These are phyloP conservation scores for Hypoxylon sp. DNA, from an alignment of 2,329 filamentous ascomycete genomes.

Conservation along the genomic window DNA sequence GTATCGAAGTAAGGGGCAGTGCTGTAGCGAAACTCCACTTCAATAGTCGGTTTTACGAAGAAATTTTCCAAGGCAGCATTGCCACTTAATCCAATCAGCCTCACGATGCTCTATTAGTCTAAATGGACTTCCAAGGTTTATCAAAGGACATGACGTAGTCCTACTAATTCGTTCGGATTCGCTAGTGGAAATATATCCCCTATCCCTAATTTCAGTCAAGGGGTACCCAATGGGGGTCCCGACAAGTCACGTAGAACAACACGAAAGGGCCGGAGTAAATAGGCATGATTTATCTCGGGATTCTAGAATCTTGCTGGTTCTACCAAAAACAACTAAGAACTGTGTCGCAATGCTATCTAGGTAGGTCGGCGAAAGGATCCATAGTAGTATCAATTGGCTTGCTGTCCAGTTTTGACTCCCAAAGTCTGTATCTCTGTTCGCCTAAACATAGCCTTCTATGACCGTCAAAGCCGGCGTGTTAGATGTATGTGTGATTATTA, in stretches of 20 bases:
- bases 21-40: constrained; percentile 6
- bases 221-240: constrained; percentile 29
- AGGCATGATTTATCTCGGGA: constrained; percentile 6
- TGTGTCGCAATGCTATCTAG: background rate
- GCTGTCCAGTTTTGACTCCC: background rate
- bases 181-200: constrained; percentile 1
- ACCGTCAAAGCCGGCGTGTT: constrained; percentile 1
- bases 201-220: constrained; percentile 15
- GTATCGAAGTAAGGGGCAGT: constrained; percentile 19
- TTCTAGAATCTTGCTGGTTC: background rate
- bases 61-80: constrained; percentile 24
- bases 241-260: constrained; percentile 31
- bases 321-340: constrained; percentile 17
- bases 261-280: constrained; percentile 13
- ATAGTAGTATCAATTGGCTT: background rate
- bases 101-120: constrained; percentile 8
- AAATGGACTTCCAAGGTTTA: background rate
- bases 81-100: constrained; percentile 29
- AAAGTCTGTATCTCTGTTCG: background rate
- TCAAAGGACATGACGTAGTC: background rate
- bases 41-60: constrained; percentile 1
- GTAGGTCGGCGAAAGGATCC: background rate
- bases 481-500: background rate
- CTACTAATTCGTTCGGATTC: background rate
- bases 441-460: background rate